Evolutionary conservation across 2,329 filamentous ascomycete species (phyloP).

Genomic region (Xylariomycetidae sp.): DNA sequence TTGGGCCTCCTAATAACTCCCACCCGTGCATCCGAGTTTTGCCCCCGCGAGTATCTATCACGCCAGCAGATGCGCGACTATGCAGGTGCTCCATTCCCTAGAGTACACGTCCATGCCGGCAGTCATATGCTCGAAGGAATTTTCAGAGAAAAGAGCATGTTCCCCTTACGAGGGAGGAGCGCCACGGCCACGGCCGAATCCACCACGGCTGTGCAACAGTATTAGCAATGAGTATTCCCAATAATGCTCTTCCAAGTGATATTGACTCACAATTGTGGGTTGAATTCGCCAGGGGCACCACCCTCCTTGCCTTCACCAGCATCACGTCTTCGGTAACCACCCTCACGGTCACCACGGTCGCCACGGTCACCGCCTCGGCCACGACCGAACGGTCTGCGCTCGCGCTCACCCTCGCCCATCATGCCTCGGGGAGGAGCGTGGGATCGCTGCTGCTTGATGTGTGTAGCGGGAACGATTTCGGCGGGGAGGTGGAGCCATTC

Average conservation of each 20-base stretch:
- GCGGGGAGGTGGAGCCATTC: conserved; percentile 99
- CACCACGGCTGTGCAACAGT: conserved; percentile 62
- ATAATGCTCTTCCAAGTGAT: too few species aligned
- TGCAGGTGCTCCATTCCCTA: conserved; percentile 37
- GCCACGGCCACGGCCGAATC: conserved; percentile 83
- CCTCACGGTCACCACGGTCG: conserved; percentile 77
- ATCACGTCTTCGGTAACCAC: conserved; percentile 89
- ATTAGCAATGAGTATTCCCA: conserved; percentile 14
- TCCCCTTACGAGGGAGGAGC: conserved; percentile 62
- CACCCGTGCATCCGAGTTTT: conserved; percentile 38
- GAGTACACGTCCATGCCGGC: conserved; percentile 30
- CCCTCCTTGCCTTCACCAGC: conserved; percentile 85
- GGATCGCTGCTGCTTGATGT: conserved; percentile 99
- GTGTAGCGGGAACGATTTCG: conserved; percentile 98
- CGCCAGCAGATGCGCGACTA: conserved; percentile 44
- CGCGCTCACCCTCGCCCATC: conserved; percentile 82
- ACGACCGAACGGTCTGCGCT: conserved; percentile 79
- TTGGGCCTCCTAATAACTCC: conserved; percentile 33
- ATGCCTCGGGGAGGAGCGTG: conserved; percentile 98
- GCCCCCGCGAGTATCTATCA: conserved; percentile 43
- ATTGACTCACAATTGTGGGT: conserved; percentile 81
- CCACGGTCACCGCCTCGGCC: conserved; percentile 63
- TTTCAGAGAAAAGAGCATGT: conserved; percentile 36
- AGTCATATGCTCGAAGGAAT: conserved; percentile 28
- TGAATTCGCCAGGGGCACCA: conserved; percentile 86